Evolutionary conservation across 768 basidiomycete genomes (phyloP).

Genomic region (Chiua virens): DNA sequence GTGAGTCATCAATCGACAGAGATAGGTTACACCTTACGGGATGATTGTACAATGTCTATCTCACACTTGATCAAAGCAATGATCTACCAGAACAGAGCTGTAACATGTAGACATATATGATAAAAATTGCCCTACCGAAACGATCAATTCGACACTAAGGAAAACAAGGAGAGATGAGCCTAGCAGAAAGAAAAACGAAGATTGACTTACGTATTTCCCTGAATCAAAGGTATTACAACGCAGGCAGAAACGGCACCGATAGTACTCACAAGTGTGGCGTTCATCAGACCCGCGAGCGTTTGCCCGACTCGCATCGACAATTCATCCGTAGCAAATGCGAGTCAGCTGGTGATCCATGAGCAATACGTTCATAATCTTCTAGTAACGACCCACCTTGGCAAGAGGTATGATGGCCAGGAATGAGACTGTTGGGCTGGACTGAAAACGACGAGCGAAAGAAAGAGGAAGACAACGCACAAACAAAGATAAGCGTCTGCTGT

Average conservation of each 20-base stretch:
- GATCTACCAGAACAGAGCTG: conserved; percentile 43
- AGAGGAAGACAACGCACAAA: conserved; percentile 45
- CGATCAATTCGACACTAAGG: conserved; percentile 56
- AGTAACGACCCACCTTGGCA: conserved; percentile 54
- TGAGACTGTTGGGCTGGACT: conserved; percentile 47
- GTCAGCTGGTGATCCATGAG: conserved; percentile 45
- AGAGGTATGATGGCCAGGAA: conserved; percentile 84
- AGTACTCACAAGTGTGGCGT: conserved; percentile 71
- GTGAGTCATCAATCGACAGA: not conserved
- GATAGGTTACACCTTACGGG: conserved; percentile 48
- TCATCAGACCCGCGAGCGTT: conserved; percentile 79
- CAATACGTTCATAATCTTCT: not conserved
- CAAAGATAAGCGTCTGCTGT: conserved; percentile 63
- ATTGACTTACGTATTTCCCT: conserved; percentile 33
- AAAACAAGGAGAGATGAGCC: not conserved
- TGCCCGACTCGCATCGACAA: conserved; percentile 79
- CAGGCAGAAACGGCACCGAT: not conserved
- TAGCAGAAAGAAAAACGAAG: not conserved
- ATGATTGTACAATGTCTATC: conserved; percentile 76
- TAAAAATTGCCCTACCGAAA: conserved; percentile 49
- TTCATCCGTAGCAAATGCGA: conserved; percentile 86
- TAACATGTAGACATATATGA: not conserved
- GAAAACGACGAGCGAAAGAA: not conserved
- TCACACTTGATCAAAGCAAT: conserved; percentile 81
- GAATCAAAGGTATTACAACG: not conserved